These are phyloP conservation scores for Ceratocystis harringtonii DNA, from an alignment of 2,329 filamentous ascomycete genomes.

Conservation along the genomic window DNA sequence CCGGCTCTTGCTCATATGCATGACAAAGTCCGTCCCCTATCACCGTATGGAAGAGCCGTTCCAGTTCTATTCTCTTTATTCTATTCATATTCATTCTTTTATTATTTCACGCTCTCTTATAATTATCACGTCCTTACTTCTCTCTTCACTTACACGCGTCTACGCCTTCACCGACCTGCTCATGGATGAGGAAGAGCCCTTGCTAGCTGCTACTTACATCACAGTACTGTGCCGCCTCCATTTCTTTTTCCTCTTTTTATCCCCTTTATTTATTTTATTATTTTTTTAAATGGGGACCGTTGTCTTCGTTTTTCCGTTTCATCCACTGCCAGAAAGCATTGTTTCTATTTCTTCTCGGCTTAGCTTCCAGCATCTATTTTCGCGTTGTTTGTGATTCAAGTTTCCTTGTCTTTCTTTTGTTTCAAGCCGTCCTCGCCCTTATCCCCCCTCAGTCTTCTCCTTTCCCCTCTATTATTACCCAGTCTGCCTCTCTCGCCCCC, in stretches of 20 bases:
- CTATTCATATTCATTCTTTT: not conserved
- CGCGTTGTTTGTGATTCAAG: conserved; percentile 1
- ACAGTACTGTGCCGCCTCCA: conserved; percentile 15
- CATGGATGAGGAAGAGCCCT: not conserved
- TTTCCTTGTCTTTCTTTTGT: not conserved
- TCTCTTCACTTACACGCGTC: conserved; percentile 10
- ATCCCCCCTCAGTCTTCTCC: not conserved
- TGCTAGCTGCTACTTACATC: not conserved
- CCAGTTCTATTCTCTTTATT: not conserved
- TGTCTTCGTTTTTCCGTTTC: not conserved
- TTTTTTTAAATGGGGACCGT: not conserved
- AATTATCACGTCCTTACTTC: too few relatives aligned
- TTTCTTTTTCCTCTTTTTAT: conserved; percentile 20
- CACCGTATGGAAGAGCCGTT: too few relatives aligned
- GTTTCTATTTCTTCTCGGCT: not conserved
- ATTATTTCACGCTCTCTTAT: not conserved
- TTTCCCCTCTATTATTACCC: not conserved
- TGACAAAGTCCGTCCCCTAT: too few relatives aligned
- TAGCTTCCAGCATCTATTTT: not conserved
- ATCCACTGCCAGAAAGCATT: not conserved
- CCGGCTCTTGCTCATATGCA: not conserved
- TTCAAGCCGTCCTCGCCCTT: not conserved
- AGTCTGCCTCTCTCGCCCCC: not conserved
- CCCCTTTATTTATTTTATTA: conserved; percentile 5
- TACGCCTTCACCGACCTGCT: not conserved